Base-by-base conservation (phyloP, 2,329 filamentous ascomycete species). In the Endoconidiophora laricicola region DNA sequence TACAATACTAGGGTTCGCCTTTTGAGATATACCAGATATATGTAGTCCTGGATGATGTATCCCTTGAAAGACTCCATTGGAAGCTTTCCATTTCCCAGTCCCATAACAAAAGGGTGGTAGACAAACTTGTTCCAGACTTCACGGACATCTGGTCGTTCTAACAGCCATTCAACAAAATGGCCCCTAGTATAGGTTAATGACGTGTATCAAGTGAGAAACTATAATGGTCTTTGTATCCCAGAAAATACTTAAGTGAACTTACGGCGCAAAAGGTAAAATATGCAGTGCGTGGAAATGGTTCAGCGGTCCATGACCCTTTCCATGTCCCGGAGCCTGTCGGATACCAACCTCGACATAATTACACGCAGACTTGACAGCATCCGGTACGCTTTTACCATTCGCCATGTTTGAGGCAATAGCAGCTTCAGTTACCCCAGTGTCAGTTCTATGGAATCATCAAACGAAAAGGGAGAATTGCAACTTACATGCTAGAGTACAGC, bases 31-130 rank as follows among this genome's bases (percentile, higher is more conserved):
- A 91, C 83, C 41, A 95, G 67, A 60, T 91, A 96, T 3, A 94
- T 70, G 59, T 95, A 95, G 59, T 96, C 90, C 58, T 96, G 90
- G 7, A 91, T 73, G 50, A 96, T 76, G 61, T 95, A 96, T 38
- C 82, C 74, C 62, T 87, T 91, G 69, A 94, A 96, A 0, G 79
- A 81, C 41, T 83, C 76, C 1, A 82, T 57, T 0, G 84, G 81
- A 18, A 96, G 68, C 6, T 75, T 81, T 0, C 86, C 87, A 52
- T 81, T 71, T 0, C 83, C 87, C 60, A 96, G 69, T 12, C 74
- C 76, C 59, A 79, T 69, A 40, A 94, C 84, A 59, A 96, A 96
- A 0, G 81, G 76, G 60, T 96, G 90, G 56, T 87, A 71, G 2
- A 84, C 80, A 60, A 86, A 93, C 10, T 69, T 67, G 44, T 79